Evolutionary conservation across 371 early-diverging fungal species (phyloP).

Genomic region (Saksenaea vasiformis): DNA sequence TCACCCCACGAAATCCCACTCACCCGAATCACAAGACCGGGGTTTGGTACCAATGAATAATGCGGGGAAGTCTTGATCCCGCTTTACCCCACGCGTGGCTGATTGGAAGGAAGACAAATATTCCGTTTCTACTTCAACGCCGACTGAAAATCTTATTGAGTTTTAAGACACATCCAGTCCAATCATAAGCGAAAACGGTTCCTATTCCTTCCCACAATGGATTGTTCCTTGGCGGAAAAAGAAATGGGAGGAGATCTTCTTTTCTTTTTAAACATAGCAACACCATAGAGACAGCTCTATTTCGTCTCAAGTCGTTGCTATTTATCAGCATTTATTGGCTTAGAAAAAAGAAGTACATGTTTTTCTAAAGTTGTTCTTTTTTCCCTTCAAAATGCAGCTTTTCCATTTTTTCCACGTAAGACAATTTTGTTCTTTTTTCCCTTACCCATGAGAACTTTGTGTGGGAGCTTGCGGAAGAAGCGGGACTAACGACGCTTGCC

Average conservation of each 20-base stretch:
- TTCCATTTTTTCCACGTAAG: slow-evolving; percentile 4
- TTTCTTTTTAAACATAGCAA: too few relatives aligned
- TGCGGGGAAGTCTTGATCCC: slow-evolving; percentile 1
- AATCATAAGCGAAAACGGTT: background rate
- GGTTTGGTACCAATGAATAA: background rate
- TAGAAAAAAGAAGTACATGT: background rate
- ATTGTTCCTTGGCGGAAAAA: too few relatives aligned
- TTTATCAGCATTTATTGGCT: background rate
- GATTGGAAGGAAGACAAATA: background rate
- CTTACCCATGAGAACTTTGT: slow-evolving; percentile 4
- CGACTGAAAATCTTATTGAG: background rate
- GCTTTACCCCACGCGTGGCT: slow-evolving; percentile 2
- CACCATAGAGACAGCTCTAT: too few relatives aligned
- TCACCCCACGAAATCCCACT: background rate
- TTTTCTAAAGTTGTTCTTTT: slow-evolving; percentile 3
- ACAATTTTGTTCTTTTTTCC: background rate
- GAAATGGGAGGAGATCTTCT: too few relatives aligned
- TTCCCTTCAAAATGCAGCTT: slow-evolving; percentile 5
- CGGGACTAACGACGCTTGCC: background rate
- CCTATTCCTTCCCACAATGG: too few relatives aligned
- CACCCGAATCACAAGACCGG: slow-evolving; percentile 1
- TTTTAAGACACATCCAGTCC: slow-evolving; percentile 1
- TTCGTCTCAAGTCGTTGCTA: background rate
- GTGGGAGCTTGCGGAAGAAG: slow-evolving; percentile 4
- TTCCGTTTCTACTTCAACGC: background rate